Conservation (phyloP, 768 basidiomycete species). For the Hygrophoropsis aurantiaca region DNA sequence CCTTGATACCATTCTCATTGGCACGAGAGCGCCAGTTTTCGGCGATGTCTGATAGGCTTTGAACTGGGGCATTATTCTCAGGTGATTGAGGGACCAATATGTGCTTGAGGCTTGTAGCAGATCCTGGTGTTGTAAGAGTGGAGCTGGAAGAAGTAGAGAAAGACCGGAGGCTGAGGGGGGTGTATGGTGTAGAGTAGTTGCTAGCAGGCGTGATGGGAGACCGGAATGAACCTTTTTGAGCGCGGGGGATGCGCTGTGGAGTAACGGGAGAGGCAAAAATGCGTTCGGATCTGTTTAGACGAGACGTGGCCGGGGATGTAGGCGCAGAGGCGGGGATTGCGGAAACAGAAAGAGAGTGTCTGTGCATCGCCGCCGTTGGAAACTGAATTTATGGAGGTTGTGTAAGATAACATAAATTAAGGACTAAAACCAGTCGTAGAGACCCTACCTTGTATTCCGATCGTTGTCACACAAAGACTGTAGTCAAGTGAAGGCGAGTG, state of each 20-base stretch:
- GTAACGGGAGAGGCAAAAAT: slow-evolving; percentile 49
- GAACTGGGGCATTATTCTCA: slow-evolving; percentile 31
- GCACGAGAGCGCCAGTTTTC: slow-evolving; percentile 74
- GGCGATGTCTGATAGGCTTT: slow-evolving; percentile 57
- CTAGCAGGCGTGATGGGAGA: slow-evolving; percentile 64
- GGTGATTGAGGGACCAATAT: slow-evolving; percentile 44
- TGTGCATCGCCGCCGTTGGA: slow-evolving; percentile 25
- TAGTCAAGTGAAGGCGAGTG: slow-evolving; percentile 13
- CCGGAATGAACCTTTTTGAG: slow-evolving; percentile 43
- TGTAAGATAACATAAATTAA: slow-evolving; percentile 9
- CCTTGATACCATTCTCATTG: slow-evolving; percentile 70
- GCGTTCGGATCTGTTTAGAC: slow-evolving; percentile 32
- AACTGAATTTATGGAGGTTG: slow-evolving; percentile 7
- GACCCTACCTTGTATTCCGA: slow-evolving; percentile 2
- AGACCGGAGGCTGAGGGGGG: slow-evolving; percentile 68
- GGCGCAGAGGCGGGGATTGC: slow-evolving; percentile 42
- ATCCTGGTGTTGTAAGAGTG: slow-evolving; percentile 58
- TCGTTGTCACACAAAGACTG: slow-evolving; percentile 22
- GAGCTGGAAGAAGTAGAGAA: slow-evolving; percentile 51
- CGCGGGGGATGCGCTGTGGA: slow-evolving; percentile 58
- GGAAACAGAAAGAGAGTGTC: slow-evolving; percentile 28
- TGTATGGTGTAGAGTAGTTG: slow-evolving; percentile 55
- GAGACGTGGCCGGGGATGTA: slow-evolving; percentile 40
- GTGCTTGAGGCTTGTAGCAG: slow-evolving; percentile 38
- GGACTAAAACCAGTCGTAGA: not conserved